Base-by-base conservation (phyloP, 192 early-diverging fungal species). In the Blastocladiella britannica region DNA sequence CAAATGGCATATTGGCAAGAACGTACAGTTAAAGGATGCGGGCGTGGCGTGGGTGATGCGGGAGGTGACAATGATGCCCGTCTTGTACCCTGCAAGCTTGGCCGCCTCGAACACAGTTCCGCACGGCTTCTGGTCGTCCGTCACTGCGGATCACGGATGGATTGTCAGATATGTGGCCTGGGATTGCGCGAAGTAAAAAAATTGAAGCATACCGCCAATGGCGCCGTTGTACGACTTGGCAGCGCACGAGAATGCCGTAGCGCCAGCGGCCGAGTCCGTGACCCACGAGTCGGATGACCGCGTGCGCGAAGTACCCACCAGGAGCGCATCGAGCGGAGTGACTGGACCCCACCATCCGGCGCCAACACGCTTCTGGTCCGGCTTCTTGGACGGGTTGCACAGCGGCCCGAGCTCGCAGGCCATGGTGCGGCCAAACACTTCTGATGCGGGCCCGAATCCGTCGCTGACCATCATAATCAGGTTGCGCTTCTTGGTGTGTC, bases 251-350 rank as follows among this genome's bases (percentile, higher is more conserved):
- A 88, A 96, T 2, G 95, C 95, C 1, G 95, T 98, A 0, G 93
- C 95, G 7, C 93, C 95, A 25, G 95, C 92, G 8, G 95, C 95
- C 43, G 85, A 88, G 69, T 98, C 95, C 0, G 95, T 98, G 5
- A 98, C 77, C 26, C 94, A 68, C 37, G 83, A 85, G 68, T 61
- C 57, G 53, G 78, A 79, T 47, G 84, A 87, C 51, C 85, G 74
- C 5, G 95, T 98, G 29, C 95, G 81, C 23, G 88, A 90, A 23
- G 82, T 66, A n/a, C 95, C 93, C 18, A 96, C 84, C 55, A 79
- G 70, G 23, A 86, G 81, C 47, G 74, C 63, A 61, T 86, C 86
- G 20, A 87, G 64, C 4, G 78, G 70, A 53, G 75, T 77, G 15
- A 20, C 37, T n/a, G n/a, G n/a, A n/a, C n/a, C n/a, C n/a, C n/a